Conservation (phyloP, 2,329 filamentous ascomycete species). For the Penicillium sp. region DNA sequence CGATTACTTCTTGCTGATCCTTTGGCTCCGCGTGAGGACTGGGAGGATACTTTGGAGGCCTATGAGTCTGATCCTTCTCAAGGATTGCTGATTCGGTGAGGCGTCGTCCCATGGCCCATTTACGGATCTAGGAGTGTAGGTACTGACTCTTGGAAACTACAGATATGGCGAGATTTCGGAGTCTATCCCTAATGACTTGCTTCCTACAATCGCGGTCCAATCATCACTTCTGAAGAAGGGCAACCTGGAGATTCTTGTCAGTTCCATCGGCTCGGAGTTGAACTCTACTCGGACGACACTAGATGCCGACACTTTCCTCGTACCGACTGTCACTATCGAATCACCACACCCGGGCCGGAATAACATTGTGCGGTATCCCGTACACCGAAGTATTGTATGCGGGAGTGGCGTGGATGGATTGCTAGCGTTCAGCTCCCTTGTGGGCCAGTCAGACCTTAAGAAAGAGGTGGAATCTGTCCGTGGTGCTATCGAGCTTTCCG, state of each 20-base stretch:
- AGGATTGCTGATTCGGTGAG: slow-evolving; percentile 65
- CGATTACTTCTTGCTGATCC: slow-evolving; percentile 71
- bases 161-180: slow-evolving; percentile 57
- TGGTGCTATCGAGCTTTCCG: slow-evolving; percentile 46
- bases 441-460: slow-evolving; percentile 31
- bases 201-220: slow-evolving; percentile 57
- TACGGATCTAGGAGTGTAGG: neutral
- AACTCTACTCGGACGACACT: slow-evolving; percentile 52
- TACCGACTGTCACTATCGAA: slow-evolving; percentile 71
- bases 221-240: slow-evolving; percentile 56
- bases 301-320: slow-evolving; percentile 65
- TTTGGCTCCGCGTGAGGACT: slow-evolving; percentile 60
- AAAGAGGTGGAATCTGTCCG: slow-evolving; percentile 33
- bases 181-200: slow-evolving; percentile 49
- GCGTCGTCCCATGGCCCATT: neutral
- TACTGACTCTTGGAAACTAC: neutral
- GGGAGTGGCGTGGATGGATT: slow-evolving; percentile 71
- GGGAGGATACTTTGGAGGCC: slow-evolving; percentile 64
- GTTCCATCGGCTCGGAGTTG: slow-evolving; percentile 51
- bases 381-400: slow-evolving; percentile 77
- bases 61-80: slow-evolving; percentile 49
- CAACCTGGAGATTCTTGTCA: slow-evolving; percentile 62
- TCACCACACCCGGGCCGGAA: slow-evolving; percentile 63
- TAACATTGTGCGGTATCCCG: slow-evolving; percentile 72
- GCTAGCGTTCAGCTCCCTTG: slow-evolving; percentile 35